Conservation (phyloP, 371 early-diverging fungal genomes). For the Batkoa obscura region DNA sequence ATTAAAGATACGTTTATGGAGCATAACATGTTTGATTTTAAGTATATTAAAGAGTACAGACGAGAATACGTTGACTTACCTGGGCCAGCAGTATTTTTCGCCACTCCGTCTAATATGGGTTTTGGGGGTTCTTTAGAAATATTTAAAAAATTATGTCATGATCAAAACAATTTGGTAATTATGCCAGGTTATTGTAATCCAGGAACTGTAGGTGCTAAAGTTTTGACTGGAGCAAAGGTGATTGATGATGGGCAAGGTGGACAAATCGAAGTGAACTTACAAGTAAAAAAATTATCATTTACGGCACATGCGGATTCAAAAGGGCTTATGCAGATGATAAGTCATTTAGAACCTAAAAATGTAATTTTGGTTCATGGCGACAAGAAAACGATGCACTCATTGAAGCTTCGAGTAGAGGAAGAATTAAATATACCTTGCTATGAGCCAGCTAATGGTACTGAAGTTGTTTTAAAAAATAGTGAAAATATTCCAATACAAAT, state of each 20-base stretch:
- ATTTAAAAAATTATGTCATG: slow-evolving; percentile 77
- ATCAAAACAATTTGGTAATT: slow-evolving; percentile 81
- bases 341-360: slow-evolving; percentile 78
- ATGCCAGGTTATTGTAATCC: slow-evolving; percentile 88
- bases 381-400: slow-evolving; percentile 66
- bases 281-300: slow-evolving; percentile 91
- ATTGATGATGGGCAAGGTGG: slow-evolving; percentile 65
- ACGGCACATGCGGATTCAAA: slow-evolving; percentile 98
- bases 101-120: slow-evolving; percentile 90
- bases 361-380: slow-evolving; percentile 99
- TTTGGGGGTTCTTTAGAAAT: slow-evolving; percentile 64
- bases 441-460: slow-evolving; percentile 69
- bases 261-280: slow-evolving; percentile 59
- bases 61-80: slow-evolving; percentile 38
- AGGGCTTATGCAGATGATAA: slow-evolving; percentile 94
- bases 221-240: slow-evolving; percentile 69
- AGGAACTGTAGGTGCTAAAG: slow-evolving; percentile 89
- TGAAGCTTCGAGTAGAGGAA: slow-evolving; percentile 63
- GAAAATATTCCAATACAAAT: no score
- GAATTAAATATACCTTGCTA: slow-evolving; percentile 74
- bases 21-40: slow-evolving; percentile 88
- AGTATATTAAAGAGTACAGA: slow-evolving; percentile 72
- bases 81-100: slow-evolving; percentile 88
- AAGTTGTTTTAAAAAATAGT: no score
- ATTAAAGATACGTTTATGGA: slow-evolving; percentile 68